Percentiles rank a stretch among this genome's conserved stretches.
Conservation (phyloP, 352 stramenopile species). For the Aphanomyces cochlioides region DNA sequence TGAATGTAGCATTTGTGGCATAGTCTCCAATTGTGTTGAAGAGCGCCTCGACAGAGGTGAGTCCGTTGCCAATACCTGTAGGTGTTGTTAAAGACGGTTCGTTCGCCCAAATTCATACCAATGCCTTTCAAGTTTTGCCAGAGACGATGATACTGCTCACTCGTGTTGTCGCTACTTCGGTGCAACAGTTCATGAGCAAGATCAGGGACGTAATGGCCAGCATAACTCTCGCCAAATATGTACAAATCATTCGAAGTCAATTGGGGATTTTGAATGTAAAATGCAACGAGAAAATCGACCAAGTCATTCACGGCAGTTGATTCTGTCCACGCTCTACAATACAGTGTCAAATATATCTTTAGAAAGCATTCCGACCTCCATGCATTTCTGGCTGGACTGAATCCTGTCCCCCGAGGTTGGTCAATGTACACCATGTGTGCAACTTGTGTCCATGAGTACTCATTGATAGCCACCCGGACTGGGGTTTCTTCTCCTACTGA, state of each 20-base stretch:
- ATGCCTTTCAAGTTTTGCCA: slow-evolving; percentile 65
- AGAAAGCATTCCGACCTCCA: background rate
- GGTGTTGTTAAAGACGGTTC: background rate
- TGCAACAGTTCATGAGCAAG: slow-evolving; percentile 74
- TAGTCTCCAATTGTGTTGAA: slow-evolving; percentile 50
- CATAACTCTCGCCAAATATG: slow-evolving; percentile 94
- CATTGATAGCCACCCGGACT: slow-evolving; percentile 71
- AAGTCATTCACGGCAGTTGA: slow-evolving; percentile 46
- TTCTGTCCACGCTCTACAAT: slow-evolving; percentile 47
- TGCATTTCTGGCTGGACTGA: slow-evolving; percentile 35
- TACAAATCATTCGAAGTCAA: slow-evolving; percentile 75
- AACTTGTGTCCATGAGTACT: slow-evolving; percentile 91
- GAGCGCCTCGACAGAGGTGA: slow-evolving; percentile 53
- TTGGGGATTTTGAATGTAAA: slow-evolving; percentile 45
- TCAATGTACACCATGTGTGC: slow-evolving; percentile 97
- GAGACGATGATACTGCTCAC: slow-evolving; percentile 32
- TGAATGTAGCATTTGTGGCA: slow-evolving; percentile 37
- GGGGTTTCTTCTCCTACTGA: slow-evolving; percentile 64
- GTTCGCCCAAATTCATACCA: slow-evolving; percentile 22
- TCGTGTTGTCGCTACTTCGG: slow-evolving; percentile 26
- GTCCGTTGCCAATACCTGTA: slow-evolving; percentile 61
- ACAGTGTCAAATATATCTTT: background rate
- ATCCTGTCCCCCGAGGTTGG: slow-evolving; percentile 85
- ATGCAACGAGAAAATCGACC: slow-evolving; percentile 47
- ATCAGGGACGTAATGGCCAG: slow-evolving; percentile 92